Evolutionary conservation across 2,329 filamentous ascomycete species (phyloP), one percentile per base, ranked within the genome.

Genomic region (Cladobotryum mycophilum): DNA sequence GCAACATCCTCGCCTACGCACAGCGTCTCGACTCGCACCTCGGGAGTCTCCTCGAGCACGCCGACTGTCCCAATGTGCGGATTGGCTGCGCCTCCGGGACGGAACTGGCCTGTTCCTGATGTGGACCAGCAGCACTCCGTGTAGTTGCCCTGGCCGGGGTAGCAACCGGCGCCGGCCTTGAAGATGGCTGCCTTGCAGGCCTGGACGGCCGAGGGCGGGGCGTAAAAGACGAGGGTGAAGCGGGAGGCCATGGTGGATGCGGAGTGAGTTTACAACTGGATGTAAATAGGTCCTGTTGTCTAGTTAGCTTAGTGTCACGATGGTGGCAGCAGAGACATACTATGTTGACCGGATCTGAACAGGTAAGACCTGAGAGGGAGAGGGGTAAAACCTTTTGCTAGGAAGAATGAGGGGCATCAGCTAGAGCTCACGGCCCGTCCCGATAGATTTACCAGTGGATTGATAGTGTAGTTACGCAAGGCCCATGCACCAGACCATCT

Each of bases 41-140:
- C 85, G 3, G 77, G 72, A 0, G 80, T 72, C 52, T 80, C 64
- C 64, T 87, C 82, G 1, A 87, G 59, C 38, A 70, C 64, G 0
- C 82, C 82, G 1, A 74, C 68, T 9, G 67, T 67, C 0, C 85
- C 85, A 54, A 87, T 81, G 59, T 81, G 68, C 3, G 85, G 85
- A 44, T 82, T 83, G 1, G 85, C 82, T 0, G 70, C 64, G 49
- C 74, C 72, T 1, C 80, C 81, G 0, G 84, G 84, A 0, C 80
- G 76, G 64, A 88, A 89, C 60, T 88, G 84, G 1, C 82, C 83
- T 0, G 70, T 80, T 4, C 85, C 85, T 4, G 66, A 55, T 0
- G 69, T 65, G 5, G 70, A 67, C 70, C 71, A 83, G 63, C 74
- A 75, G 61, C 71, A 76, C 57, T 82, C 76, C 20, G 75, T 78